phyloP scores from a whole-genome alignment of 345 rosid genomes.

The Luvunga scandens region DNA sequence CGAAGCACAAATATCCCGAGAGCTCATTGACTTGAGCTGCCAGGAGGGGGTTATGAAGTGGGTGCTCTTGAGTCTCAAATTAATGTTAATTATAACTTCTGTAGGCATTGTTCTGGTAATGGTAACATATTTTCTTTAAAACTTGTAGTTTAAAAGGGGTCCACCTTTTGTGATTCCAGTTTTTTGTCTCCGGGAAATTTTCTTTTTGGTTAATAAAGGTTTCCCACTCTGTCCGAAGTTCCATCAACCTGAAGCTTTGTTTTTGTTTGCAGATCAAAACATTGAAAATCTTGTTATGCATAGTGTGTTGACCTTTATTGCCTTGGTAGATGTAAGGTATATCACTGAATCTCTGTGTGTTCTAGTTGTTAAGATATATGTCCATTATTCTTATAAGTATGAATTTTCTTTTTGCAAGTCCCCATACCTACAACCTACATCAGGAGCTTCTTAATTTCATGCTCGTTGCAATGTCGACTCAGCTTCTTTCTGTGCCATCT shows the following conservation, averaged over 20 bases:
- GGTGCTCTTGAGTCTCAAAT: not conserved
- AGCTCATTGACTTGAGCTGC: not conserved
- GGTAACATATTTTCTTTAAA: not conserved
- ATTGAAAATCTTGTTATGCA: slow-evolving; percentile 75
- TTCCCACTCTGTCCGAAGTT: not conserved
- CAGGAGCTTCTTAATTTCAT: slow-evolving; percentile 91
- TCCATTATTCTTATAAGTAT: slow-evolving; percentile 28
- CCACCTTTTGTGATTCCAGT: too few species aligned
- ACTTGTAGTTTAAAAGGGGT: not conserved
- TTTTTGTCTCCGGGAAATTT: not conserved
- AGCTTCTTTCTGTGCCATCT: slow-evolving; percentile 74
- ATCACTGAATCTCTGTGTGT: slow-evolving; percentile 7
- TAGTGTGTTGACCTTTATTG: slow-evolving; percentile 68
- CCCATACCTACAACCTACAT: slow-evolving; percentile 68
- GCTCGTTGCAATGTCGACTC: slow-evolving; percentile 87
- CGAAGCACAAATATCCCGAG: not conserved
- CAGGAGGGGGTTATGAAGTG: not conserved
- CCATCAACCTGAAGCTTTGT: slow-evolving; percentile 17
- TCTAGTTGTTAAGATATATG: slow-evolving; percentile 3
- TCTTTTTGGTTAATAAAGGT: not conserved
- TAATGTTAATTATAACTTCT: not conserved
- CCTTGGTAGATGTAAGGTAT: slow-evolving; percentile 81
- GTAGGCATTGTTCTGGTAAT: not conserved
- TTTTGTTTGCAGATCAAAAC: slow-evolving; percentile 63
- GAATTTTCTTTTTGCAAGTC: slow-evolving; percentile 50